Base-by-base conservation (phyloP, 1,284 basidiomycete genomes). In the Cryptococcus sp. region DNA sequence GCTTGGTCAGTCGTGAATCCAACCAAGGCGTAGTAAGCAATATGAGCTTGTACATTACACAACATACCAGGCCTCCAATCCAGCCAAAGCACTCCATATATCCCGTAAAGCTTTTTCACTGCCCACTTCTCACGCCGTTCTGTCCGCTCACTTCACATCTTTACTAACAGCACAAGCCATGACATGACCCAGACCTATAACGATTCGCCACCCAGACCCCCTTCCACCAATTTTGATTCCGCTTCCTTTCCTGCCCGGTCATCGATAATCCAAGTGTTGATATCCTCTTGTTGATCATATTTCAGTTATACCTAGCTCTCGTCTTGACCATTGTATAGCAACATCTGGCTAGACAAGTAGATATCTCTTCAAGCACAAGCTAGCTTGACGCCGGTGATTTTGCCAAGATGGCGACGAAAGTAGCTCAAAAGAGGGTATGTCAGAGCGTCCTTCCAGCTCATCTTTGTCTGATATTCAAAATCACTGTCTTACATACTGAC, bases 381-480 rank as follows among this genome's bases (percentile, higher is more conserved):
- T 31, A 46, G 13, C 13, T 46, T 8, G 8, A 46, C 11, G 23
- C 13, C 8, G 44, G 44, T 30, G 23, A 8, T 46, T 23, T 30
- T 23, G 23, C 44, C 56, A 55, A 35, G 45, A 77, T 77, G 76
- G 74, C 76, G 49, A 73, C 73, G 50, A 77, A 77, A 59, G 73
- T 77, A 23, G 76, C 76, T 10, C 73, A 76, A 65, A 77, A 73
- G 67, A 61, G 76, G 63, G 76, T 76, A 55, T 64, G 76, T 67
- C 23, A 23, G 3, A 3, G 13, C 5, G n/a, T 33, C 38, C 5
- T 15, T 10, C 32, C 30, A 14, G 14, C 11, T 35, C 49, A 8
- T 44, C 49, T 6, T n/a, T 43, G 44, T 13, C 14, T 52, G 33
- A 23, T n/a, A 14, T 38, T 49, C 52, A 49, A 47, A 51, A 43